phyloP scores from a whole-genome alignment of 257 asterid genomes.

The Cynanchum wilfordii region DNA sequence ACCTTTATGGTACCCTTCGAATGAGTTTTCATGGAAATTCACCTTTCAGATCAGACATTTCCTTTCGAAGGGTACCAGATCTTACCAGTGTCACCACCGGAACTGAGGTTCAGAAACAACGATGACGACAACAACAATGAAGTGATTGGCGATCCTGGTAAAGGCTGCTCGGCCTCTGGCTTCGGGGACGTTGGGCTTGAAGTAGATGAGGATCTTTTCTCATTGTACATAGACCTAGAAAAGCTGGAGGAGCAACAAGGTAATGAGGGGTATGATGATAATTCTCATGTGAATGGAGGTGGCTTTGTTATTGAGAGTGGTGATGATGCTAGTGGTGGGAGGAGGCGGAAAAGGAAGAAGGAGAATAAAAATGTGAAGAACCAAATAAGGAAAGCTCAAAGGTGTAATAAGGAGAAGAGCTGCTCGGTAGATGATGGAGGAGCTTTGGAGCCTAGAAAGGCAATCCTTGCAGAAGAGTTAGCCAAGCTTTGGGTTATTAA shows the following conservation, averaged over 20 bases:
- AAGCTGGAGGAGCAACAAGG: slow-evolving; percentile 17
- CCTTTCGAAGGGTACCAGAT: not conserved
- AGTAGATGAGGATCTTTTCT: slow-evolving; percentile 17
- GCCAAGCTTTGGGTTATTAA: slow-evolving; percentile 26
- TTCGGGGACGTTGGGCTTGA: not conserved
- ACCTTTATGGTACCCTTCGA: not conserved
- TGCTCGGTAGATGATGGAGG: slow-evolving; percentile 9
- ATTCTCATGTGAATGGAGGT: slow-evolving; percentile 10
- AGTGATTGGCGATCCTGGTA: not conserved
- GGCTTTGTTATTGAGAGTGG: slow-evolving; percentile 6
- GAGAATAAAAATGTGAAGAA: slow-evolving; percentile 4
- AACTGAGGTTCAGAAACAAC: not conserved
- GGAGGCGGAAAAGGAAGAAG: slow-evolving; percentile 14
- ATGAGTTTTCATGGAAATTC: slow-evolving; percentile 6
- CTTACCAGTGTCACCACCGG: slow-evolving; percentile 1
- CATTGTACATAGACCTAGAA: slow-evolving; percentile 20
- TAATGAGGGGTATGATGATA: not conserved
- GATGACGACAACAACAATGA: too few relatives aligned
- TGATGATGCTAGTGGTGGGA: not conserved
- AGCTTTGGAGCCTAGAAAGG: slow-evolving; percentile 22
- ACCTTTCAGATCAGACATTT: not conserved
- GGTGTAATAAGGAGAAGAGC: not conserved
- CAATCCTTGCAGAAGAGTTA: slow-evolving; percentile 25
- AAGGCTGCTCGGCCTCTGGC: slow-evolving; percentile 6
- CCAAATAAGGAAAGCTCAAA: not conserved